Conservation (phyloP, 345 rosid species). For the Iberis pinnata region DNA sequence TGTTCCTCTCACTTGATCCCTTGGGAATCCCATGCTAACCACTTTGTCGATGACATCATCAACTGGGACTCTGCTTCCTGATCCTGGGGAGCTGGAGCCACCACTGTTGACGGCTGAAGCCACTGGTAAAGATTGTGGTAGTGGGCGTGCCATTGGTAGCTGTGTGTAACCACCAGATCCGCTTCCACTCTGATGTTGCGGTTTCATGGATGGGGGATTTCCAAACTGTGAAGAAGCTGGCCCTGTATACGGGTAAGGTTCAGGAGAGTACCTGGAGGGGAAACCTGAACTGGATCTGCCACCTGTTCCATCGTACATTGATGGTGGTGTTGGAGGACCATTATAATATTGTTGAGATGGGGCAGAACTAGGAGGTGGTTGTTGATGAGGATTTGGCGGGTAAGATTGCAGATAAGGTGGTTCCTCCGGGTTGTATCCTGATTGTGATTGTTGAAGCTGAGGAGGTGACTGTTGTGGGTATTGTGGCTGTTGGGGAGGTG, state of each 20-base stretch:
- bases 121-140: constrained; percentile 68
- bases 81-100: constrained; percentile 48
- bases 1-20: constrained; percentile 81
- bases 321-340: constrained; percentile 44
- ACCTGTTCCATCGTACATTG: constrained; percentile 50
- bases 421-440: constrained; percentile 57
- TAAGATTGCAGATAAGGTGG: constrained; percentile 44
- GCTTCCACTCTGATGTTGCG: constrained; percentile 34
- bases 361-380: constrained; percentile 48
- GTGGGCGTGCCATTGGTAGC: constrained; percentile 67
- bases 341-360: constrained; percentile 59
- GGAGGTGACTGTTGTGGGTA: constrained; percentile 54
- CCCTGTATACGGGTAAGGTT: constrained; percentile 47
- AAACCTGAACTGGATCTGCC: constrained; percentile 56
- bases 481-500: constrained; percentile 53
- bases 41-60: constrained; percentile 82
- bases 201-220: constrained; percentile 45
- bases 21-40: constrained; percentile 78
- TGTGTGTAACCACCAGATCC: constrained; percentile 61
- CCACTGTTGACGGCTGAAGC: constrained; percentile 49
- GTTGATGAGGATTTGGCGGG: constrained; percentile 47
- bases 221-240: constrained; percentile 56
- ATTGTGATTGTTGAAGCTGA: constrained; percentile 45
- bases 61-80: constrained; percentile 68
- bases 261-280: constrained; percentile 52